Evolutionary conservation across 495 filamentous ascomycete genomes (phyloP), one percentile per base, ranked within the genome.

Genomic region (Penicillium parvum): DNA sequence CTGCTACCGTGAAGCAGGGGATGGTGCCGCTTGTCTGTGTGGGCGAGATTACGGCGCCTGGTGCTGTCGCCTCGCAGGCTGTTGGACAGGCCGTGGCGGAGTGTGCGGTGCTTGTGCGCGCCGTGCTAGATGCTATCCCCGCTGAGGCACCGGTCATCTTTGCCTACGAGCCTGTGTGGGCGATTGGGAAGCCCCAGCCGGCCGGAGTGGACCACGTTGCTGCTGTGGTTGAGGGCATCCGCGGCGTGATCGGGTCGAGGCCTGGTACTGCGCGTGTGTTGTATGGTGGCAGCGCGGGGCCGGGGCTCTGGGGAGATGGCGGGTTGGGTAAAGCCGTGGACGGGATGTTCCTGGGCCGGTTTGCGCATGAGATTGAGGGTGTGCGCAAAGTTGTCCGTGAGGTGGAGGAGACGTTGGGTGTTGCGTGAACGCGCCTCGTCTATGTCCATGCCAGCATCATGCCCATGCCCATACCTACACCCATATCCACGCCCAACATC

Each of bases 111-210:
- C 84, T 90, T 46, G 71, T 92, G 10, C 67, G 68, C 15, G 68
- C 76, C 2, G 78, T 85, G 6, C 53, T 92, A 12, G 63, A 63
- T 10, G 75, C 69, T 0, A 64, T 90, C 16, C 72, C 76, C 0
- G 63, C 55, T 2, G 69, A 79, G 7, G 75, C 74, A 1, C 78
- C 88, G n/a, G 75, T 91, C 14, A 79, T 90, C 10, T 73, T 92
- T 27, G 88, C 87, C 3, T 95, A 95, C 58, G 88, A 95, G 68
- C 88, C 88, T 8, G 85, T 91, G 1, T 94, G 88, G 88, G 88
- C 87, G 0, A 94, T 94, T 63, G 88, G 88, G 3, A 76, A 85
- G 19, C 65, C 68, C 0, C 71, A 79, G 50, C 87, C 88, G n/a
- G 88, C 88, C 3, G 67, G 69, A 7, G 74, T 78, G 19, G 79